Evolutionary conservation across 495 filamentous ascomycete species (phyloP).

Genomic region (Xylaria castorea): DNA sequence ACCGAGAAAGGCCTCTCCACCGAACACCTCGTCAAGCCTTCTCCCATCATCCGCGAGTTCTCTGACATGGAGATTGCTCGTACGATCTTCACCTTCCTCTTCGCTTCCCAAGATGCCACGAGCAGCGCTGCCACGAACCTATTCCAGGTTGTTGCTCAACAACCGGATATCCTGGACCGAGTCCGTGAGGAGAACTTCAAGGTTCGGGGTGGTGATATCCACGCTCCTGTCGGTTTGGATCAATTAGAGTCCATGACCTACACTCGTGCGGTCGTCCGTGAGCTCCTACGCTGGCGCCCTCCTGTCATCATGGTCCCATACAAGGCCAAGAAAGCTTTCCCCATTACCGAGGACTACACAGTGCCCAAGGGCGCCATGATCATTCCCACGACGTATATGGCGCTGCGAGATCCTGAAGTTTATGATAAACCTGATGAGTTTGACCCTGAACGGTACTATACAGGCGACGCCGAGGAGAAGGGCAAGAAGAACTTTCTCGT

Average conservation of each 20-base stretch:
- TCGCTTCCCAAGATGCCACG: constrained; percentile 96
- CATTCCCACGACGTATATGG: constrained; percentile 86
- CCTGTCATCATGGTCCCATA: constrained; percentile 99
- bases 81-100: constrained; percentile 97
- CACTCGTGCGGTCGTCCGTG: constrained; percentile 91
- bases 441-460: constrained; percentile 91
- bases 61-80: constrained; percentile 91
- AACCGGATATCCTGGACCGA: constrained; percentile 87
- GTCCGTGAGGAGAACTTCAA: constrained; percentile 90
- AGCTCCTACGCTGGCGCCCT: constrained; percentile 92
- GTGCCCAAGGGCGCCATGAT: constrained; percentile 95
- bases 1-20: constrained; percentile 70
- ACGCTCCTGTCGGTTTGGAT: constrained; percentile 76
- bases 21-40: constrained; percentile 77
- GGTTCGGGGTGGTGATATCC: constrained; percentile 76
- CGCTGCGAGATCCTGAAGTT: constrained; percentile 91
- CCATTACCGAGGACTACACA: constrained; percentile 85
- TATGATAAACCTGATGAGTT: constrained; percentile 90
- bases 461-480: constrained; percentile 83
- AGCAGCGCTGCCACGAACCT: constrained; percentile 92
- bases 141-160: constrained; percentile 93
- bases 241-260: constrained; percentile 87
- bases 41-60: constrained; percentile 82
- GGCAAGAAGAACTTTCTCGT: constrained; percentile 97
- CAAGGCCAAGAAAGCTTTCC: constrained; percentile 92